phyloP scores from a whole-genome alignment of 1,139 yeast species.

The Saccharomyces hybrid region DNA sequence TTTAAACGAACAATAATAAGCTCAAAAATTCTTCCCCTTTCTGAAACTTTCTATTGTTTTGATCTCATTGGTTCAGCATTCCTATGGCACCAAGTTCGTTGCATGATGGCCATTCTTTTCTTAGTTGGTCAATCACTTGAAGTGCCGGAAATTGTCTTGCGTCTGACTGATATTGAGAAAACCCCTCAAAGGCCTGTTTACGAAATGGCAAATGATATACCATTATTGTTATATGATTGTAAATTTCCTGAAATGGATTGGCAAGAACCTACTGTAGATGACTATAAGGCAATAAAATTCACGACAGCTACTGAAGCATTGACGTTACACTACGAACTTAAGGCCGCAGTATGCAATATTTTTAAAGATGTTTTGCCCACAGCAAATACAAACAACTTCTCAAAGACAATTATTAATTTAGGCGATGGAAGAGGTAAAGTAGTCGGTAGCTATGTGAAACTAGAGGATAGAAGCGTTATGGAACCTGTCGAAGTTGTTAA shows the following conservation, averaged over 20 bases:
- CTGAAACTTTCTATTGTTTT: slow-evolving; percentile 50
- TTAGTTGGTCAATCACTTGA: slow-evolving; percentile 77
- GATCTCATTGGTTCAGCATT: slow-evolving; percentile 86
- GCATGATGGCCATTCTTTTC: slow-evolving; percentile 82
- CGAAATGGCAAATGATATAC: slow-evolving; percentile 90
- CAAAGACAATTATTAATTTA: slow-evolving; percentile 41
- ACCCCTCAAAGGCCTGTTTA: slow-evolving; percentile 70
- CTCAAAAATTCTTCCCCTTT: slow-evolving; percentile 43
- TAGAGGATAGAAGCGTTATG: slow-evolving; percentile 50
- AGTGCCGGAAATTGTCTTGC: slow-evolving; percentile 45
- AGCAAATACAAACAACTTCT: slow-evolving; percentile 16
- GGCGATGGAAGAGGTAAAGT: slow-evolving; percentile 71
- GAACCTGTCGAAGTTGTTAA: slow-evolving; percentile 63
- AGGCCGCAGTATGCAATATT: slow-evolving; percentile 28
- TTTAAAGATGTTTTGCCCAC: slow-evolving; percentile 26
- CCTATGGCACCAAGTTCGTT: slow-evolving; percentile 96
- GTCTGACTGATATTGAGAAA: slow-evolving; percentile 50
- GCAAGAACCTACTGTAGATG: slow-evolving; percentile 33
- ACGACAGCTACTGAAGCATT: slow-evolving; percentile 23
- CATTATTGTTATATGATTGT: slow-evolving; percentile 82
- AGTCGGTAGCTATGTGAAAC: slow-evolving; percentile 49
- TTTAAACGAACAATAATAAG: slow-evolving; percentile 51
- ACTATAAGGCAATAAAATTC: slow-evolving; percentile 23
- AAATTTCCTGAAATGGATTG: slow-evolving; percentile 67
- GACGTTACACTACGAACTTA: slow-evolving; percentile 35